Conservation (phyloP, 2,329 filamentous ascomycete species). For the Epichloe gansuensis region DNA sequence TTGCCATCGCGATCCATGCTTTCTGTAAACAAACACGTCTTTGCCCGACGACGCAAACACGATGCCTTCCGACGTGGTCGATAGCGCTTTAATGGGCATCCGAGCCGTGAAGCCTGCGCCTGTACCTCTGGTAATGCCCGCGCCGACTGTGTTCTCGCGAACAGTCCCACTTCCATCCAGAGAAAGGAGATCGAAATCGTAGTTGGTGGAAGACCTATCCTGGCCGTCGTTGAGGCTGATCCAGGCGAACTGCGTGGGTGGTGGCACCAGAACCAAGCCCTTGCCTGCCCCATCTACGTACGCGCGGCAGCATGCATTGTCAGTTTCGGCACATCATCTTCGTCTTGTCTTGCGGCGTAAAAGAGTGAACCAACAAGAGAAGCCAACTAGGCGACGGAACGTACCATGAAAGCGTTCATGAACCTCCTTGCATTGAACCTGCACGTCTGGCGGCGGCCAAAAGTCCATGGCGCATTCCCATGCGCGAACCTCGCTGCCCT, state of each 20-base stretch:
- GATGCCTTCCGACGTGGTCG: conserved; percentile 8
- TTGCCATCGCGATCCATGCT: conserved; percentile 6
- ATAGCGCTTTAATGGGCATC: conserved; percentile 5
- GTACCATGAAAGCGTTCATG: conserved; percentile 8
- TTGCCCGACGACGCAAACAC: conserved; percentile 10
- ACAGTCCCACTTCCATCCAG: conserved; percentile 5
- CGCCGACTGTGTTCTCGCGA: conserved; percentile 8
- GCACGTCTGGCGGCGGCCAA: conserved; percentile 6
- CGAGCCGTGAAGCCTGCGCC: conserved; percentile 6
- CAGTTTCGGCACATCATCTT: neutral
- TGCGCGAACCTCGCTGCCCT: conserved; percentile 6
- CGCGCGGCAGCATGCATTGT: neutral
- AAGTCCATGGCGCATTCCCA: conserved; percentile 11
- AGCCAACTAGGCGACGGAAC: conserved; percentile 1
- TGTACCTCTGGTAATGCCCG: conserved; percentile 1
- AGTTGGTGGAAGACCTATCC: neutral
- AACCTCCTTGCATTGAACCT: conserved; percentile 7
- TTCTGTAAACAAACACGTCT: conserved; percentile 9
- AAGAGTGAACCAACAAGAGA: neutral
- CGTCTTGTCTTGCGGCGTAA: neutral
- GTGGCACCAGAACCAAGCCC: conserved; percentile 1
- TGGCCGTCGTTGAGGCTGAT: conserved; percentile 2
- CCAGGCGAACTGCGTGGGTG: conserved; percentile 9
- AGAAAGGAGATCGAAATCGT: conserved; percentile 10
- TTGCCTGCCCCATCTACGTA: conserved; percentile 7